A percentile compares a stretch with the other conserved stretches of the same genome.
These are phyloP conservation scores for Starmera dryadoides DNA, from an alignment of 805 yeast genomes.

Conservation along the genomic window DNA sequence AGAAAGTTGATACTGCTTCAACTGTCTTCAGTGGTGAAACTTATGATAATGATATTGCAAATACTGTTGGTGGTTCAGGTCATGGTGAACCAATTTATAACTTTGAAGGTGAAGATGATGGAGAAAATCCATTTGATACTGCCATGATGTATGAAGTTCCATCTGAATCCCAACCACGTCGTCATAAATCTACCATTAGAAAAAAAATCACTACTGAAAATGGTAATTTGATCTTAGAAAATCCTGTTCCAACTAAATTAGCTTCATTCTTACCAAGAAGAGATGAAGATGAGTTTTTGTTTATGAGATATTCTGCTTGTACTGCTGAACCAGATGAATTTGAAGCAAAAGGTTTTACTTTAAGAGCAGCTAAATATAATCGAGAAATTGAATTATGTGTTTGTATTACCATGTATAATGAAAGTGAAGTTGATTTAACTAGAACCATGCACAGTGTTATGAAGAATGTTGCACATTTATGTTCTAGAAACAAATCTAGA, in stretches of 20 bases:
- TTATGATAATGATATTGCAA: slow-evolving; percentile 23
- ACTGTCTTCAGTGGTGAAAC: slow-evolving; percentile 27
- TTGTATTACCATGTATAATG: slow-evolving; percentile 97
- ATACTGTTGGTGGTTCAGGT: no score
- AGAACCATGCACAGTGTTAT: slow-evolving; percentile 93
- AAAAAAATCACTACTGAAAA: slow-evolving; percentile 70
- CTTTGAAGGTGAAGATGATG: slow-evolving; percentile 8
- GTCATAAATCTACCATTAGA: slow-evolving; percentile 61
- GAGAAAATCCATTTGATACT: slow-evolving; percentile 32
- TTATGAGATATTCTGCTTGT: slow-evolving; percentile 96
- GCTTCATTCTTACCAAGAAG: slow-evolving; percentile 79
- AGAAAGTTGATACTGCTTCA: slow-evolving; percentile 10
- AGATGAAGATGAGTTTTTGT: slow-evolving; percentile 87
- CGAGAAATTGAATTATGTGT: slow-evolving; percentile 89
- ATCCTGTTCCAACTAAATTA: slow-evolving; percentile 88
- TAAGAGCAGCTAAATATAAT: slow-evolving; percentile 78
- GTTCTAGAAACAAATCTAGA: slow-evolving; percentile 71
- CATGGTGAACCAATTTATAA: slow-evolving; percentile 1
- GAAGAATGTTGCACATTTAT: slow-evolving; percentile 83
- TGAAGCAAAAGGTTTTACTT: slow-evolving; percentile 69
- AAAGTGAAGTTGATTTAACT: slow-evolving; percentile 82
- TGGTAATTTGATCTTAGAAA: slow-evolving; percentile 84
- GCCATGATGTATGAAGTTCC: slow-evolving; percentile 36
- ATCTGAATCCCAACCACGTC: slow-evolving; percentile 36
- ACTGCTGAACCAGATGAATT: slow-evolving; percentile 90